These are phyloP conservation scores for Thermomucor indicae-seudaticae DNA, from an alignment of 371 early-diverging fungal genomes.

Conservation along the genomic window DNA sequence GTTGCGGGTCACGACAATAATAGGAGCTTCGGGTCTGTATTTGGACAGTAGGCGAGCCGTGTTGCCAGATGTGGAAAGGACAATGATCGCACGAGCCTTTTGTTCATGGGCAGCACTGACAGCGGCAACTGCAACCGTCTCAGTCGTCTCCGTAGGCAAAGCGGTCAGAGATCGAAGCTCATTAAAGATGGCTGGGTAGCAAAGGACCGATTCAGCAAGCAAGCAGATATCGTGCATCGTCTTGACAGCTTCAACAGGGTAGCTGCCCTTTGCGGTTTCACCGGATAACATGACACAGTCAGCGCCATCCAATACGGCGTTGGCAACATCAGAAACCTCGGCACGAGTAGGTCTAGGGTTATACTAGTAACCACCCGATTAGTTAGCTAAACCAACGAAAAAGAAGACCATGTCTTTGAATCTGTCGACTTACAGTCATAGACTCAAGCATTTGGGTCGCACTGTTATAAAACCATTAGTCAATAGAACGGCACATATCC, in stretches of 20 bases:
- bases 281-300: conserved; percentile 99
- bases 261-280: conserved; percentile 94
- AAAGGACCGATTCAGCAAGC: conserved; percentile 74
- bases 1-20: conserved; percentile 87
- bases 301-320: conserved; percentile 96
- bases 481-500: too few species aligned
- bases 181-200: conserved; percentile 77
- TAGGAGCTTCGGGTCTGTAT: conserved; percentile 91
- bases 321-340: conserved; percentile 98
- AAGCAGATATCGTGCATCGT: conserved; percentile 78
- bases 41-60: conserved; percentile 92
- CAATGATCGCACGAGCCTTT: conserved; percentile 84
- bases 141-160: conserved; percentile 79
- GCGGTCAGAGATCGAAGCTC: conserved; percentile 74
- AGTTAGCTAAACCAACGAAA: too few species aligned
- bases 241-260: conserved; percentile 71
- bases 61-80: conserved; percentile 74
- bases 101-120: conserved; percentile 88
- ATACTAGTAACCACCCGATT: conserved; percentile 40
- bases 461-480: conserved; percentile 14
- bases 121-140: conserved; percentile 93
- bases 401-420: conserved; percentile 1
- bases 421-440: conserved; percentile 74
- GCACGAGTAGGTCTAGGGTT: conserved; percentile 98
- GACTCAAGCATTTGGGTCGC: conserved; percentile 99